Conservation (phyloP, 1,284 basidiomycete species). For the Rhodotorula sp. region DNA sequence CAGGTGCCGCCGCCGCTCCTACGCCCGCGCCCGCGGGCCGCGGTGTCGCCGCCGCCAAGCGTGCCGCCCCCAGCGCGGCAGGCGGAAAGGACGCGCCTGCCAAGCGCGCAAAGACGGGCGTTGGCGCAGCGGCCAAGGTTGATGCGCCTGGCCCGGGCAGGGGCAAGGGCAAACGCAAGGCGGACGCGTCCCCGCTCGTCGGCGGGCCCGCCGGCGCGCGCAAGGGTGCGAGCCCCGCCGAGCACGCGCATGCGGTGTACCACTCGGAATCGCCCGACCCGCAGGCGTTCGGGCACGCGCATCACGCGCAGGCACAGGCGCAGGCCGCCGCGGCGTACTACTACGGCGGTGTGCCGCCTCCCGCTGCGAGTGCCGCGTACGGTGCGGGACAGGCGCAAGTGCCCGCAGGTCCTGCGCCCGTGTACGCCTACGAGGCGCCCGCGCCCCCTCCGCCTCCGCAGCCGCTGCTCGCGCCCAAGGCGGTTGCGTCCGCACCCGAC, state of each 20-base stretch:
- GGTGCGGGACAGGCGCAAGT: not conserved
- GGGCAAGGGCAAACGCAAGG: constrained; percentile 35
- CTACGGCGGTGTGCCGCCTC: constrained; percentile 5
- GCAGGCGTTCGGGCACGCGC: constrained; percentile 4
- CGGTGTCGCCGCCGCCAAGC: constrained; percentile 5
- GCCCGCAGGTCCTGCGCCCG: constrained; percentile 12
- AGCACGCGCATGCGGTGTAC: constrained; percentile 18
- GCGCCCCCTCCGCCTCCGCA: constrained; percentile 41
- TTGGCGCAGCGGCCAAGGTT: constrained; percentile 1
- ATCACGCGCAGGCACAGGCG: constrained; percentile 3
- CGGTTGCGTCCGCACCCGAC: constrained; percentile 41
- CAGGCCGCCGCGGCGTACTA: constrained; percentile 12
- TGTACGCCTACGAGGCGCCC: constrained; percentile 40
- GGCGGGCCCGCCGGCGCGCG: constrained; percentile 1
- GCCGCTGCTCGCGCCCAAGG: constrained; percentile 38
- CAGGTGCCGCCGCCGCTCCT: constrained; percentile 1
- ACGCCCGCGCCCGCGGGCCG: not conserved
- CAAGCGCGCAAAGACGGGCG: constrained; percentile 20
- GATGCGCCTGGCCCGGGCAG: not conserved
- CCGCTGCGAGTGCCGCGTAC: not conserved
- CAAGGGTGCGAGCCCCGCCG: constrained; percentile 27
- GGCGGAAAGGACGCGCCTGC: not conserved
- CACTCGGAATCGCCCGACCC: constrained; percentile 18
- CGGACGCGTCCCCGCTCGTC: constrained; percentile 18
- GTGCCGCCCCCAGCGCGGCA: constrained; percentile 8